These are phyloP conservation scores for Mycena kentingensis DNA, from an alignment of 768 basidiomycete species.

Conservation along the genomic window DNA sequence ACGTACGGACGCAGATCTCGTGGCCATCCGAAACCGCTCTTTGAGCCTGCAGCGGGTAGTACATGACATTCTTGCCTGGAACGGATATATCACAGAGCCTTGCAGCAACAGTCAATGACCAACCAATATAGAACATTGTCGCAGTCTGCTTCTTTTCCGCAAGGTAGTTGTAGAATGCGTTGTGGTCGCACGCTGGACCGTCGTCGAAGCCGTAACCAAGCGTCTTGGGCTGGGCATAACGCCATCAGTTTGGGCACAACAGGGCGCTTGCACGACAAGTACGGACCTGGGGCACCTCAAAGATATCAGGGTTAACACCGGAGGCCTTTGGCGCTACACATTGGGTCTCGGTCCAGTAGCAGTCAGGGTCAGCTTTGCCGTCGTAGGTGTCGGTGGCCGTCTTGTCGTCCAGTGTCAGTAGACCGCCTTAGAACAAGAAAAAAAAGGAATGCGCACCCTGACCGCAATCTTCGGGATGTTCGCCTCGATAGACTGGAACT, in stretches of 20 bases:
- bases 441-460: no score
- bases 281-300: constrained; percentile 52
- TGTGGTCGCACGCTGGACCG: constrained; percentile 64
- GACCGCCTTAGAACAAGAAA: no score
- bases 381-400: no score
- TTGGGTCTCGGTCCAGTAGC: constrained; percentile 43
- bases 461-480: no score
- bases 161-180: constrained; percentile 59
- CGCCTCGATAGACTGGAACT: no score
- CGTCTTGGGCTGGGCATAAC: constrained; percentile 43
- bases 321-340: constrained; percentile 50
- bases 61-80: constrained; percentile 55
- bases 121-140: constrained; percentile 24
- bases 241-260: constrained; percentile 28
- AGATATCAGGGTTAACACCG: constrained; percentile 45
- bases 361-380: no score
- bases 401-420: no score
- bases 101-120: not conserved
- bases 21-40: constrained; percentile 58
- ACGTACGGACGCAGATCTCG: constrained; percentile 61
- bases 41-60: constrained; percentile 57
- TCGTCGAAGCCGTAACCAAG: constrained; percentile 64
- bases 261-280: no score
- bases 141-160: constrained; percentile 56
- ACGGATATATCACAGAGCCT: constrained; percentile 63